Conservation (phyloP, 2,329 filamentous ascomycete species). For the Blastomyces parvus region DNA sequence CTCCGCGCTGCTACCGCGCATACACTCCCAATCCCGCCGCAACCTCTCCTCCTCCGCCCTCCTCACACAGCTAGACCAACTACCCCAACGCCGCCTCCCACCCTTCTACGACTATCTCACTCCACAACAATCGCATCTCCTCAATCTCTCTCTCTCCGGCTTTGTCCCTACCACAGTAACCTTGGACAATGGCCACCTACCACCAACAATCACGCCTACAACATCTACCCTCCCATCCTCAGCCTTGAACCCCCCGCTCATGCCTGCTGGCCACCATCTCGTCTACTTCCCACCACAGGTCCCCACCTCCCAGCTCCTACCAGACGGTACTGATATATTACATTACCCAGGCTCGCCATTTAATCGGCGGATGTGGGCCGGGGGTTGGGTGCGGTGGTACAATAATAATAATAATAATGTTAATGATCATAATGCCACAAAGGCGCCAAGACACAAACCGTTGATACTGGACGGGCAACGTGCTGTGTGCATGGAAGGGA, state of each 20-base stretch:
- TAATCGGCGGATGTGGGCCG: constrained; percentile 76
- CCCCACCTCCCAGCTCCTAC: constrained; percentile 52
- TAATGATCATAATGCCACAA: not conserved
- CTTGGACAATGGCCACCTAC: not conserved
- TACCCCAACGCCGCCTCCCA: constrained; percentile 42
- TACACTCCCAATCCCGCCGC: not conserved
- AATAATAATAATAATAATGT: not conserved
- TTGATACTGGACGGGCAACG: constrained; percentile 28
- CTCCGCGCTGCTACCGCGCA: not conserved
- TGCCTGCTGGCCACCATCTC: constrained; percentile 59
- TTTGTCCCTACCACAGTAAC: constrained; percentile 36
- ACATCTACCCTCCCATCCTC: constrained; percentile 25
- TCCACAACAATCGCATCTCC: constrained; percentile 54
- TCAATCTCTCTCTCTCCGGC: constrained; percentile 53
- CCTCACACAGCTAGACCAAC: constrained; percentile 37
- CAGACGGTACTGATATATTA: constrained; percentile 74
- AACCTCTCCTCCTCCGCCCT: constrained; percentile 23
- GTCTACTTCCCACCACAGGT: constrained; percentile 75
- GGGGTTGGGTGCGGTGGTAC: constrained; percentile 57
- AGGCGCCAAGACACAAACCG: not conserved
- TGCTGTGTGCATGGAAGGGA: constrained; percentile 39
- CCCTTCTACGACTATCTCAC: constrained; percentile 49
- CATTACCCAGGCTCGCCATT: constrained; percentile 68
- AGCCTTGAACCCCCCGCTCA: constrained; percentile 20
- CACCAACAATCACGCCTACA: constrained; percentile 9